Evolutionary conservation across 2,329 filamentous ascomycete genomes (phyloP), one percentile per base, ranked within the genome.

Genomic region (Fusarium abutilonis): DNA sequence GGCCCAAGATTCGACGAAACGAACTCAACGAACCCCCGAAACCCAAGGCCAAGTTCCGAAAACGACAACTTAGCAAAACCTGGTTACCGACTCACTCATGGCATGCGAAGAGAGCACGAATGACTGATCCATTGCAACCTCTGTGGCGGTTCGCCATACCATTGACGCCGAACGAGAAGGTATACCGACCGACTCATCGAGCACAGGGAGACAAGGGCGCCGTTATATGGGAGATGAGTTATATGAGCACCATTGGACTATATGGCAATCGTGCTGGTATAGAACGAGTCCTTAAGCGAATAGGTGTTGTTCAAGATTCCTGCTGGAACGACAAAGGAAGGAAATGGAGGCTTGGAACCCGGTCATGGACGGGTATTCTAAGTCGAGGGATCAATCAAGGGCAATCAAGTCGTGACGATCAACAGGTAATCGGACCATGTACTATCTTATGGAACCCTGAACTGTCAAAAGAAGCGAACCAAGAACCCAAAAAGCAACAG

Each of bases 21-120:
- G 80, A 79, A 49, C 82, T 93, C 46, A 90, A 91, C 51, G 81
- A 85, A 74, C 74, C 87, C 3, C 78, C 77, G 0, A 74, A 70
- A 45, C 73, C 86, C 2, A 83, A 82, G 40, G 85, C 78, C 19
- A 93, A 89, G 70, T 98, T 92, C 73, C 87, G 89, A 66, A 95
- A 92, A 76, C 88, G 95, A 29, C 94, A 98, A 73, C 79, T 89
- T 41, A 83, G 91, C 74, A 98, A 98, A 80, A 93, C 91, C 3
- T 97, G 94, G 92, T 81, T 99, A 14, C 95, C 95, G 0, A 98
- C 95, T 7, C 95, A 99, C 75, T 78, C 96, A 64, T 99, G 91
- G 85, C 93, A 97, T 76, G 89, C 94, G 3, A 99, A 99, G 76
- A 83, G 95, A 57, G 92, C 95, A 19, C 90, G 86, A 58, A 96